These are phyloP conservation scores for Mariannaea elegans DNA, from an alignment of 2,329 filamentous ascomycete species.

Conservation along the genomic window DNA sequence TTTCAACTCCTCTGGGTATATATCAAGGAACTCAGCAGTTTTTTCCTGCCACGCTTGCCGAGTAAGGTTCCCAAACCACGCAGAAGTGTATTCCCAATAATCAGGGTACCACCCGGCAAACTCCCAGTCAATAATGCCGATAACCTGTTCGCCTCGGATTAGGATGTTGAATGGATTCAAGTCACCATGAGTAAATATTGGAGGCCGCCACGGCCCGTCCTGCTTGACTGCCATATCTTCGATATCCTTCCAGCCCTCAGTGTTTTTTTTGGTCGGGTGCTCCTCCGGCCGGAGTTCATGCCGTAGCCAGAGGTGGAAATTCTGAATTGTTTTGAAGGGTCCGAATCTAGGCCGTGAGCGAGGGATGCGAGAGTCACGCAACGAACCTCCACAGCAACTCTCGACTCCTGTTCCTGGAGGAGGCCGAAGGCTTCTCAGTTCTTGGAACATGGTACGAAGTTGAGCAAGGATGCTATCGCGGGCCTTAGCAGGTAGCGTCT, in stretches of 20 bases:
- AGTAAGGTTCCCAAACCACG: conserved; percentile 24
- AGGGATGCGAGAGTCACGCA: conserved; percentile 41
- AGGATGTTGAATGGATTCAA: conserved; percentile 55
- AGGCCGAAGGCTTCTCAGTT: conserved; percentile 35
- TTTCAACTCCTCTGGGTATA: conserved; percentile 11
- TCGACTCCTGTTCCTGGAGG: conserved; percentile 27
- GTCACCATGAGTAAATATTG: conserved; percentile 58
- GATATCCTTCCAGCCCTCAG: conserved; percentile 40
- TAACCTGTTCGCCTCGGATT: conserved; percentile 49
- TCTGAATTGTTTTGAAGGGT: conserved; percentile 43
- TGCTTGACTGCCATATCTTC: conserved; percentile 48
- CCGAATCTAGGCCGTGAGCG: conserved; percentile 34
- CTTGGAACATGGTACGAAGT: conserved; percentile 30
- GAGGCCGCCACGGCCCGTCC: conserved; percentile 45
- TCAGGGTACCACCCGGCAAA: conserved; percentile 44
- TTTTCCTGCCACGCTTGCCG: conserved; percentile 2
- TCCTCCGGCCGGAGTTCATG: conserved; percentile 38
- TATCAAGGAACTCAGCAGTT: conserved; percentile 4
- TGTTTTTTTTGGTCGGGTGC: conserved; percentile 17
- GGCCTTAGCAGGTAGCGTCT: conserved; percentile 16
- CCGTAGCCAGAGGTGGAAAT: conserved; percentile 46
- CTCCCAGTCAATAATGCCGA: conserved; percentile 54
- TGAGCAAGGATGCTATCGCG: conserved; percentile 29
- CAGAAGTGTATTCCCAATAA: conserved; percentile 48
- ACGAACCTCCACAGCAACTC: conserved; percentile 40